Conservation (phyloP, 257 asterid genomes). For the Nicotiana noctiflora region DNA sequence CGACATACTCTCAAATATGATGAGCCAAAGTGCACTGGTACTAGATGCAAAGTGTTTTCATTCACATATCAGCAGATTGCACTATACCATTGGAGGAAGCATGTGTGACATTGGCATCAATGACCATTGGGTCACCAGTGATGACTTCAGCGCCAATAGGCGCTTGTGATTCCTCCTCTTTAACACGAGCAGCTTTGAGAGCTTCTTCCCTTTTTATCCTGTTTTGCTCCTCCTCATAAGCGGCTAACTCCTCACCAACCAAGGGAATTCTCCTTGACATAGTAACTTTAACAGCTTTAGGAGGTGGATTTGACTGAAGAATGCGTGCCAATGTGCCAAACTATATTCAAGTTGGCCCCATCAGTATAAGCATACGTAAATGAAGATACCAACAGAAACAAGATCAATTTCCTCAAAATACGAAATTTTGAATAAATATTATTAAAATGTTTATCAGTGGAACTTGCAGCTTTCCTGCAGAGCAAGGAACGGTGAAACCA, state of each 20-base stretch:
- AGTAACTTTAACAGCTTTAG: conserved; percentile 96
- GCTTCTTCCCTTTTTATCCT: conserved; percentile 84
- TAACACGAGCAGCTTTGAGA: conserved; percentile 67
- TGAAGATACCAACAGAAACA: conserved; percentile 2
- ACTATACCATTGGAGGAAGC: conserved; percentile 52
- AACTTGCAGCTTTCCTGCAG: neutral
- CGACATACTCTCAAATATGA: neutral
- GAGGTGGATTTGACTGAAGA: conserved; percentile 99
- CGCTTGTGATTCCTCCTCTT: conserved; percentile 88
- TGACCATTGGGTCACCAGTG: conserved; percentile 63
- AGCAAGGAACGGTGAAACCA: neutral
- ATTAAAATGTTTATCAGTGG: neutral
- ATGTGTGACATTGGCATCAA: conserved; percentile 48
- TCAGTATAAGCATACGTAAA: conserved; percentile 1
- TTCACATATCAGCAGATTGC: neutral
- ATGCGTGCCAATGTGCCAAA: conserved; percentile 88
- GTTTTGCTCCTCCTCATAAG: conserved; percentile 93
- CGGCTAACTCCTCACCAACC: conserved; percentile 98
- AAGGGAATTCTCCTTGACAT: conserved; percentile 89
- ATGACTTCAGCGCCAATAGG: conserved; percentile 43
- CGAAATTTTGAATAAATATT: neutral
- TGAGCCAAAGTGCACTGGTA: neutral
- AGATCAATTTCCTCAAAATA: neutral
- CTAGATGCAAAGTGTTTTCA: neutral
- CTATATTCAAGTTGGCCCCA: conserved; percentile 36